These are phyloP conservation scores for Claviceps capensis DNA, from an alignment of 2,329 filamentous ascomycete genomes.

Conservation along the genomic window DNA sequence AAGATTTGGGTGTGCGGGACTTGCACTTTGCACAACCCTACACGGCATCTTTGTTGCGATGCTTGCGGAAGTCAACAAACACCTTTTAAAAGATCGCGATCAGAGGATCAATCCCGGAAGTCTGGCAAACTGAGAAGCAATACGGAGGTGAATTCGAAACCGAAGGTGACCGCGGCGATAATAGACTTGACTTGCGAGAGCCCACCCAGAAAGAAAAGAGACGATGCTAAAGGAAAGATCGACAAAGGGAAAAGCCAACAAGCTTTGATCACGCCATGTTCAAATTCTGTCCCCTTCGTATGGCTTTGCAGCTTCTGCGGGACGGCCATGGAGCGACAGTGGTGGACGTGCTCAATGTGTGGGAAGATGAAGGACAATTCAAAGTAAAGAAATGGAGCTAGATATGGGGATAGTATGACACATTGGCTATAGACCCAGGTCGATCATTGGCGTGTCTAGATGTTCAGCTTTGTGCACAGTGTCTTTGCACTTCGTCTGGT, in stretches of 20 bases:
- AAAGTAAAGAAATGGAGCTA: constrained; percentile 5
- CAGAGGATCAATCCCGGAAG: constrained; percentile 1
- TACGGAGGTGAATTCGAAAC: constrained; percentile 7
- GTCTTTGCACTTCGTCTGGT: too few relatives aligned
- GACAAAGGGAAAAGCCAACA: constrained; percentile 2
- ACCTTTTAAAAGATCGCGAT: constrained; percentile 7
- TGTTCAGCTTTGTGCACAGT: too few relatives aligned
- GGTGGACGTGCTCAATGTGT: constrained; percentile 44
- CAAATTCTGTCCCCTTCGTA: constrained; percentile 14
- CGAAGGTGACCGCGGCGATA: constrained; percentile 2
- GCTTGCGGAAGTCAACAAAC: constrained; percentile 36
- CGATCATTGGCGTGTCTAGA: too few relatives aligned
- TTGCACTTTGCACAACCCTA: constrained; percentile 44
- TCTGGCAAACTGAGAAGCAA: constrained; percentile 8
- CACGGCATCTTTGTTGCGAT: constrained; percentile 38
- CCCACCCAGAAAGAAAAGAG: constrained; percentile 12
- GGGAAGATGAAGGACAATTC: constrained; percentile 40
- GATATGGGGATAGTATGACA: not conserved
- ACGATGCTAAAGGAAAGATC: constrained; percentile 1
- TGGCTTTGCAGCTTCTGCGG: constrained; percentile 42
- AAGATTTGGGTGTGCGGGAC: constrained; percentile 37
- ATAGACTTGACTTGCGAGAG: constrained; percentile 22
- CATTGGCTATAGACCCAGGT: too few relatives aligned
- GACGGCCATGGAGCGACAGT: constrained; percentile 36
- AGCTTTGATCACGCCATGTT: constrained; percentile 6